Evolutionary conservation across 257 asterid genomes (phyloP), one percentile per base, ranked within the genome.

Genomic region (Fraxinus quadrangulata): DNA sequence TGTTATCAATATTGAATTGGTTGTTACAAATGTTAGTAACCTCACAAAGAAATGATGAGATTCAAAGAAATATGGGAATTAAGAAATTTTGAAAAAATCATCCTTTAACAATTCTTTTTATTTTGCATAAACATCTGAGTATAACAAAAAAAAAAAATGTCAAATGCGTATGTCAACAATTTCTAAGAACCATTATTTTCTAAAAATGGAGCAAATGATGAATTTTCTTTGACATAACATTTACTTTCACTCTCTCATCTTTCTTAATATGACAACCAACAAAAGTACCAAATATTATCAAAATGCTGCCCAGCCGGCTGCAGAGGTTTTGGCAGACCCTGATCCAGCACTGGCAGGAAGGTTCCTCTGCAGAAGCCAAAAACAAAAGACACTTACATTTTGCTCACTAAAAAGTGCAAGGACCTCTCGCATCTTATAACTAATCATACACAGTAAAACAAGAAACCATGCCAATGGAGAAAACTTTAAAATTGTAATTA

Each of bases 231-330:
- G 75, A 76, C 24, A 45, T 65, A 54, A 54, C 70, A 49, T 81
- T 85, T 69, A 67, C 30, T 24, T 63, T 79, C 36, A 47, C 7
- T 16, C 17, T 79, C 83, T 84, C 81, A 42, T 78, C 74, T 81
- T 70, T 73, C 80, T 73, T 1, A 84, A 61, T 83, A 90, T 90
- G 88, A 82, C 90, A 88, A 63, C 69, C 75, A 23, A 79, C 73
- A 83, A 77, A 83, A 82, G 78, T 61, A 66, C 81, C 67, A 73
- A 75, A 51, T 31, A 81, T 30, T 70, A 72, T 91, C 87, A 93
- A 82, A 95, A 95, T 68, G 99, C 98, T 69, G 99, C 99, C 99
- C 99, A 95, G 79, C 97, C 99, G 77, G 96, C 94, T 79, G 98
- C 96, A 61, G 92, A 81, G 83, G 94, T 70, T 80, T 83, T 90